A percentile compares a stretch with the other conserved stretches of the same genome.
Conservation (phyloP, 73 alveolate species). For the Diophrys appendiculata region DNA sequence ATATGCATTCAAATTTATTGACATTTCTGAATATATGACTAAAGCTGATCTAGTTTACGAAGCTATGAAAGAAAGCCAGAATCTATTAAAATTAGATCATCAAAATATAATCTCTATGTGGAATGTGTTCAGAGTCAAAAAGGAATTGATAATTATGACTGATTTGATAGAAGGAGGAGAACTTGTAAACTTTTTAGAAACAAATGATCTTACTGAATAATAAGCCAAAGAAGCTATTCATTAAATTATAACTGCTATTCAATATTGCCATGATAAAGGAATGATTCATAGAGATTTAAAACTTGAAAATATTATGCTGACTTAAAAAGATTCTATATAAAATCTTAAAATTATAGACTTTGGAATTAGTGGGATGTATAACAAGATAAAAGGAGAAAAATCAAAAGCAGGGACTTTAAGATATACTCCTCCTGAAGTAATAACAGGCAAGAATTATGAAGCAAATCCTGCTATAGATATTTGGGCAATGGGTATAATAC, state of each 20-base stretch:
- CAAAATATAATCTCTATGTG: constrained; percentile 8
- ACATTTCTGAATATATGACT: constrained; percentile 16
- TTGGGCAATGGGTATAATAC: constrained; percentile 69
- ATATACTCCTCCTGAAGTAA: constrained; percentile 66
- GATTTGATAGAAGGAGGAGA: constrained; percentile 46
- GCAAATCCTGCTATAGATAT: constrained; percentile 52
- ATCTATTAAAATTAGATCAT: constrained; percentile 23
- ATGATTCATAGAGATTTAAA: constrained; percentile 35
- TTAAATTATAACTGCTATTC: neutral
- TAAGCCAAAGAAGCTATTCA: constrained; percentile 19
- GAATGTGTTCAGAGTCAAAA: constrained; percentile 11
- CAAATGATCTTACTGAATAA: constrained; percentile 2
- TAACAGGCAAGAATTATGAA: constrained; percentile 24
- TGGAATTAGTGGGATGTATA: constrained; percentile 60
- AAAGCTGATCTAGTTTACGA: constrained; percentile 10
- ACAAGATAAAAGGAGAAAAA: constrained; percentile 47
- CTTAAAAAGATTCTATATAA: neutral
- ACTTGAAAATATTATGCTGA: constrained; percentile 26
- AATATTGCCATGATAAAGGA: constrained; percentile 11
- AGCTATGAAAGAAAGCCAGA: constrained; percentile 32
- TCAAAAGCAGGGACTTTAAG: constrained; percentile 63
- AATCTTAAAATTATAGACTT: constrained; percentile 52
- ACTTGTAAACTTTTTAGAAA: neutral
- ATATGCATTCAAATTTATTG: constrained; percentile 75
- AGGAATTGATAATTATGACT: constrained; percentile 9